phyloP scores from a whole-genome alignment of 306 rosid genomes.

The Cercis canadensis region DNA sequence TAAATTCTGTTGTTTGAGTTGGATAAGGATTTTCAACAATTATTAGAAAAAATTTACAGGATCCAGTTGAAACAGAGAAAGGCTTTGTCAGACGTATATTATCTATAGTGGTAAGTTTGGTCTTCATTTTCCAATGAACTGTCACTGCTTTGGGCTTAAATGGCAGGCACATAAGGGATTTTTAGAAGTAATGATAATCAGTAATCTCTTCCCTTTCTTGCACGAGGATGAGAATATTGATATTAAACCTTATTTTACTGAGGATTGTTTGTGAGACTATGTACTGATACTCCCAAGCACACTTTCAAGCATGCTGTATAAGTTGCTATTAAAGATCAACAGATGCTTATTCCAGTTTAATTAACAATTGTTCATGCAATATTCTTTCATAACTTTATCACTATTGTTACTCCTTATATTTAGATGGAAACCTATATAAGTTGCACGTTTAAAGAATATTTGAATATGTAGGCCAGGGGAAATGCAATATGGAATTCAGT shows the following conservation, averaged over 20 bases:
- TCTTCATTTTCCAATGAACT: conserved; percentile 33
- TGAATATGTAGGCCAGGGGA: conserved; percentile 4
- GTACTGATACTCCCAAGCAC: neutral
- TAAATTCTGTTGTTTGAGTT: conserved; percentile 26
- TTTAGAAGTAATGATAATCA: neutral
- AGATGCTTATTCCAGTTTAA: neutral
- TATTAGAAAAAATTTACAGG: conserved; percentile 58
- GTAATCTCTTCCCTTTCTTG: conserved; percentile 9
- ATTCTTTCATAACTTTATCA: conserved; percentile 8
- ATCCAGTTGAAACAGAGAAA: conserved; percentile 85
- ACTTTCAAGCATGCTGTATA: conserved; percentile 24
- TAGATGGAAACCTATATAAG: conserved; percentile 9
- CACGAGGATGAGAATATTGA: conserved; percentile 18
- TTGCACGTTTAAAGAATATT: conserved; percentile 25
- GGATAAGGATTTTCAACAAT: conserved; percentile 40
- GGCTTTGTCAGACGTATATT: conserved; percentile 88
- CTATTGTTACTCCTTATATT: conserved; percentile 24
- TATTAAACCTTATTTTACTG: conserved; percentile 19
- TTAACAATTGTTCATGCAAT: neutral
- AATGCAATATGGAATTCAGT: conserved; percentile 11
- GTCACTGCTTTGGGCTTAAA: conserved; percentile 31
- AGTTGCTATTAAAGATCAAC: conserved; percentile 29
- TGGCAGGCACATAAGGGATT: conserved; percentile 8
- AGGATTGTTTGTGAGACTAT: conserved; percentile 17
- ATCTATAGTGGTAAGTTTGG: conserved; percentile 85